Conservation (phyloP, 305 asterid species). For the Solanum hybrid region DNA sequence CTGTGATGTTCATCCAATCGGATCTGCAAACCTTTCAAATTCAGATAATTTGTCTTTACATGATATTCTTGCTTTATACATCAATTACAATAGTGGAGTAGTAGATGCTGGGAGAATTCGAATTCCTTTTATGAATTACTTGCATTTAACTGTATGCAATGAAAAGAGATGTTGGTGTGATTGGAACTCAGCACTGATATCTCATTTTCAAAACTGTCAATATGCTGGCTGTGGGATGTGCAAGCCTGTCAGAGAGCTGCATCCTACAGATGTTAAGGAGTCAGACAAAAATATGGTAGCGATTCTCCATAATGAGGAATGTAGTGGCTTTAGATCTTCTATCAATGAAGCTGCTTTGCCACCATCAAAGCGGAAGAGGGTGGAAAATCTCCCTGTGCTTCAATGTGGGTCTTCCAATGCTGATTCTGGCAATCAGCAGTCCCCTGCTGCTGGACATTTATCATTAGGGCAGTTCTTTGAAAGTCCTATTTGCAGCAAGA, state of each 20-base stretch:
- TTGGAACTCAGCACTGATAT: constrained; percentile 9
- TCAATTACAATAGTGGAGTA: constrained; percentile 10
- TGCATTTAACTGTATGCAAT: constrained; percentile 32
- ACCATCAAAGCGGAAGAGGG: constrained; percentile 31
- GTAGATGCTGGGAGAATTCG: constrained; percentile 13
- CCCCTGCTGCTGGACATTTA: constrained; percentile 5
- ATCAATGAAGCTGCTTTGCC: constrained; percentile 19
- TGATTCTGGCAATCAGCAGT: constrained; percentile 10
- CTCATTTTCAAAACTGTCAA: constrained; percentile 38
- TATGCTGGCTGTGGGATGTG: constrained; percentile 23
- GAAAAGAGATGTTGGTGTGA: constrained; percentile 27
- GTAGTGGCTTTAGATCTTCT: constrained; percentile 10
- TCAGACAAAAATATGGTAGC: constrained; percentile 8
- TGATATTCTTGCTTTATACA: constrained; percentile 18
- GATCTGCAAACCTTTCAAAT: constrained; percentile 13
- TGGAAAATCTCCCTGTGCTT: constrained; percentile 11
- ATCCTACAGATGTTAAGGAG: constrained; percentile 18
- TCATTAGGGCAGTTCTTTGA: constrained; percentile 4
- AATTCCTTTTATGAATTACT: constrained; percentile 19
- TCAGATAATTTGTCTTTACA: constrained; percentile 7
- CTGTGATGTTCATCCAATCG: background rate
- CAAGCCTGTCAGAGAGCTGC: constrained; percentile 20
- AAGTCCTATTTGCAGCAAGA: constrained; percentile 8
- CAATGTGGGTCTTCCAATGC: constrained; percentile 20
- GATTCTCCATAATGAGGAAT: constrained; percentile 11